phyloP scores from a whole-genome alignment of 2,329 filamentous ascomycete genomes.

The Aureobasidium sp. region DNA sequence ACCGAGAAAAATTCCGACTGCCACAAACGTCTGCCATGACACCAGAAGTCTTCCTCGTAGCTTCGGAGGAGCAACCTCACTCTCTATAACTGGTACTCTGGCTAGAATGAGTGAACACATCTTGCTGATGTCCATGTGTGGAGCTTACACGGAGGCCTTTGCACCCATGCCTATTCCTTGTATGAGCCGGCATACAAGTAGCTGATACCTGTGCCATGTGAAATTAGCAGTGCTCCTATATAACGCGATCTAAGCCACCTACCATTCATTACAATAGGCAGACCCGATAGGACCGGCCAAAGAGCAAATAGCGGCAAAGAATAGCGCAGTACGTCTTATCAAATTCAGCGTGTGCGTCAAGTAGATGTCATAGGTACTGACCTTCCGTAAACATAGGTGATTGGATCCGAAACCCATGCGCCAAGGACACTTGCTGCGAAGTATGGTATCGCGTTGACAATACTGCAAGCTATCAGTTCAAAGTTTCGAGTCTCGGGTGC shows the following conservation, averaged over 20 bases:
- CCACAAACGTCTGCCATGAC: background rate
- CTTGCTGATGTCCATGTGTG: too few species aligned
- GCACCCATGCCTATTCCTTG: background rate
- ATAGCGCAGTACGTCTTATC: background rate
- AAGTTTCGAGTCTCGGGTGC: too few species aligned
- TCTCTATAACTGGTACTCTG: background rate
- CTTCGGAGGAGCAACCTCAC: background rate
- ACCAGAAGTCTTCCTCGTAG: background rate
- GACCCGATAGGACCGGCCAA: background rate
- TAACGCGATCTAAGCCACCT: background rate
- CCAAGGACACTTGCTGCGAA: background rate
- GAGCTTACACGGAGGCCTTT: background rate
- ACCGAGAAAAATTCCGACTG: background rate
- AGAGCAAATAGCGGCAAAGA: background rate
- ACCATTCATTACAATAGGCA: background rate
- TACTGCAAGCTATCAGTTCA: background rate
- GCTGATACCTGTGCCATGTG: background rate
- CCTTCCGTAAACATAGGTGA: background rate
- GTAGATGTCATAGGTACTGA: background rate
- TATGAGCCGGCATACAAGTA: background rate
- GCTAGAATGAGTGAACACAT: background rate
- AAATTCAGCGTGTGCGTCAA: background rate
- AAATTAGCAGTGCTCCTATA: background rate
- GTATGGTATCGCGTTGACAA: background rate
- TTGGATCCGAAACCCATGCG: background rate